Conservation (phyloP, 768 basidiomycete species). For the Pleurotus pulmonarius region DNA sequence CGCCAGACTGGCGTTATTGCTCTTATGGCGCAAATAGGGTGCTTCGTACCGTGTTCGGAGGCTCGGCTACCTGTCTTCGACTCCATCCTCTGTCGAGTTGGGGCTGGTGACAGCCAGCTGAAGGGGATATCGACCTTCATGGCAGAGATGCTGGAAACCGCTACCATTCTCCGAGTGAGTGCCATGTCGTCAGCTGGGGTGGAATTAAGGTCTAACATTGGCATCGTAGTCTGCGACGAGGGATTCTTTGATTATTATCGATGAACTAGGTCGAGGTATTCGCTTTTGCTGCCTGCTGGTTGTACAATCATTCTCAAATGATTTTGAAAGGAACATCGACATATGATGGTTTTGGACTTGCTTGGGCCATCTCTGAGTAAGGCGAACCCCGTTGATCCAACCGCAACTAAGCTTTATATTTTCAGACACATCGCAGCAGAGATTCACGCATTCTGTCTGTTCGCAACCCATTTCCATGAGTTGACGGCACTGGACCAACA, state of each 20-base stretch:
- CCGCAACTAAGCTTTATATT: background rate
- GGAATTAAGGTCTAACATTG: background rate
- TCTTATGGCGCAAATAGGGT: constrained; percentile 93
- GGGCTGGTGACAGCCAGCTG: constrained; percentile 95
- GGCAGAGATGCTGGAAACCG: constrained; percentile 99
- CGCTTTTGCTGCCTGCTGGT: background rate
- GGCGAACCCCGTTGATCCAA: constrained; percentile 14
- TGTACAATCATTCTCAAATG: no score
- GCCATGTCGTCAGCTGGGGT: background rate
- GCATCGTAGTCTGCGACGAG: constrained; percentile 74
- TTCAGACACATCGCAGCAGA: constrained; percentile 86
- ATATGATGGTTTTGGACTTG: constrained; percentile 95
- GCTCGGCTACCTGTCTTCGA: constrained; percentile 92
- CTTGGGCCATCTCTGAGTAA: constrained; percentile 98
- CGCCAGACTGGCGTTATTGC: constrained; percentile 95
- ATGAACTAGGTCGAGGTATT: constrained; percentile 88
- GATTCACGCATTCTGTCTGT: constrained; percentile 91
- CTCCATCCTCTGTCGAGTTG: constrained; percentile 91
- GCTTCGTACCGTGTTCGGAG: constrained; percentile 89
- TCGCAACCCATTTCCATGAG: constrained; percentile 98
- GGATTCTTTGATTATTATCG: constrained; percentile 94
- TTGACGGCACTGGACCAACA: constrained; percentile 89
- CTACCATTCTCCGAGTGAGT: constrained; percentile 83
- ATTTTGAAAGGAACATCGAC: constrained; percentile 75
- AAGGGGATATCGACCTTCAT: constrained; percentile 99